A percentile compares a stretch with the other conserved stretches of the same genome.
Conservation (phyloP, 257 asterid genomes). For the Salvia rosmarinus region DNA sequence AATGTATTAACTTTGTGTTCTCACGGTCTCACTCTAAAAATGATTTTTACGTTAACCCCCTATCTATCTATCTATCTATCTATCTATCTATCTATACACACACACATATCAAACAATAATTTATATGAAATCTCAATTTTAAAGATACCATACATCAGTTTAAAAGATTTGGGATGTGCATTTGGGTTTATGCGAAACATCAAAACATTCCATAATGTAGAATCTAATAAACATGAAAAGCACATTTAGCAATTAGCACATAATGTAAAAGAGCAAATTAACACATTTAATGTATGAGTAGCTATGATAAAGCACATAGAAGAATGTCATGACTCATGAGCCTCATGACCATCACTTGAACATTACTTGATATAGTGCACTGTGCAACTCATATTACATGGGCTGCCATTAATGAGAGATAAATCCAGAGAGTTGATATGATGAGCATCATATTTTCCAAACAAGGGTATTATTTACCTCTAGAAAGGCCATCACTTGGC, state of each 20-base stretch:
- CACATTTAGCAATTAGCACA: constrained; percentile 16
- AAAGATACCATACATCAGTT: background rate
- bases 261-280: constrained; percentile 5
- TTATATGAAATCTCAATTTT: background rate
- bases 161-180: background rate
- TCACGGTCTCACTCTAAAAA: no score
- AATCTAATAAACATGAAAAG: constrained; percentile 13
- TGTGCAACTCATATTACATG: background rate
- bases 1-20: no score
- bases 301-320: constrained; percentile 17
- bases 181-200: background rate
- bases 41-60: no score
- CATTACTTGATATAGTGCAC: constrained; percentile 6
- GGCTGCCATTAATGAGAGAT: constrained; percentile 11
- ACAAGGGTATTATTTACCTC: constrained; percentile 12
- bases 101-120: background rate
- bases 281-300: constrained; percentile 11
- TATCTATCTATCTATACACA: background rate
- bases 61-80: background rate
- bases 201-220: no score
- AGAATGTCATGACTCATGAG: constrained; percentile 13
- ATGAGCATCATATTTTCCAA: constrained; percentile 21
- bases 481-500: constrained; percentile 12
- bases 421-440: background rate
- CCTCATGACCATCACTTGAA: background rate